Conservation (phyloP, 257 asterid genomes). For the Ophiorrhiza pumila region DNA sequence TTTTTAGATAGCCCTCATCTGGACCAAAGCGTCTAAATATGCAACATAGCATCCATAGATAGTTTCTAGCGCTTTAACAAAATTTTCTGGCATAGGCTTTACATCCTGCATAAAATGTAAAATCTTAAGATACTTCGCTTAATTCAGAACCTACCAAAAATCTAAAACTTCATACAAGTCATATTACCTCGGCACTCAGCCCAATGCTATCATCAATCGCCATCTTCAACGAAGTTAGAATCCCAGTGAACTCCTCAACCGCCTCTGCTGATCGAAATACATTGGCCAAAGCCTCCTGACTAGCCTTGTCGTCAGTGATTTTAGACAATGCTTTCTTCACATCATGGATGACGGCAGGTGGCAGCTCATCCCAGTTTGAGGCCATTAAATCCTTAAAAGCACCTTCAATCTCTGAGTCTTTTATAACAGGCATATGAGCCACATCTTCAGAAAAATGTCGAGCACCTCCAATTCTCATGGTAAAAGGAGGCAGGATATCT, state of each 20-base stretch:
- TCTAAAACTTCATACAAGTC: constrained; percentile 1
- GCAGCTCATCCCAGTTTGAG: constrained; percentile 70
- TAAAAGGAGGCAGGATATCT: constrained; percentile 46
- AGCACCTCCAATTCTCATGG: constrained; percentile 43
- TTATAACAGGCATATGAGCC: constrained; percentile 57
- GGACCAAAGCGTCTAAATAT: constrained; percentile 86
- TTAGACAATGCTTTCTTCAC: constrained; percentile 67
- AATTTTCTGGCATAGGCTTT: constrained; percentile 74
- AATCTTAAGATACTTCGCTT: constrained; percentile 20
- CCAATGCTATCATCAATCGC: constrained; percentile 87
- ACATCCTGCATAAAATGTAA: constrained; percentile 55
- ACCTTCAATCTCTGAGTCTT: constrained; percentile 59
- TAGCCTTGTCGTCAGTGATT: constrained; percentile 67
- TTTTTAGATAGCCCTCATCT: constrained; percentile 77
- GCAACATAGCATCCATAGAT: constrained; percentile 59
- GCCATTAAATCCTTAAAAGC: constrained; percentile 92
- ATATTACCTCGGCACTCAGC: constrained; percentile 78
- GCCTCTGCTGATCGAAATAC: constrained; percentile 90
- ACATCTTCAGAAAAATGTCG: constrained; percentile 70
- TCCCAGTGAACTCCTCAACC: constrained; percentile 83
- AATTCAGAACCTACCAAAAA: constrained; percentile 14
- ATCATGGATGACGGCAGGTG: constrained; percentile 53
- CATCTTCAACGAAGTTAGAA: constrained; percentile 71
- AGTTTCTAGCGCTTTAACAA: constrained; percentile 59
- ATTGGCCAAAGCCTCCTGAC: constrained; percentile 69